Conservation (phyloP, 2,329 filamentous ascomycete genomes). For the Balansia obtecta region DNA sequence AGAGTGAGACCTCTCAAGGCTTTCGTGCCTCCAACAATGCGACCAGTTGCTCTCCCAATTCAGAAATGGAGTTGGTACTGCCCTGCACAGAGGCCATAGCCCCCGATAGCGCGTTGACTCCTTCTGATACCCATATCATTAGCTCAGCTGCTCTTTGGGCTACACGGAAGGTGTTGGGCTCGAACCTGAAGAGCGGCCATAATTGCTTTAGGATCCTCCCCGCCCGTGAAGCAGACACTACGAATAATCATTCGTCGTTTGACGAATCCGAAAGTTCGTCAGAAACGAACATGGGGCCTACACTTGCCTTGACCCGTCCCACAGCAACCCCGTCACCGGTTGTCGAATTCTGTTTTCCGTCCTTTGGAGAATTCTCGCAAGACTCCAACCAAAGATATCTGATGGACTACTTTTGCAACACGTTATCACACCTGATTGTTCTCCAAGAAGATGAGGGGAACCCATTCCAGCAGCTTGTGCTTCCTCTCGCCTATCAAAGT, state of each 20-base stretch:
- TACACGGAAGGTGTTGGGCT: neutral
- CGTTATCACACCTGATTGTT: conserved; percentile 52
- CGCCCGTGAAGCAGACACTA: neutral
- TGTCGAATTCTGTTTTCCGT: conserved; percentile 38
- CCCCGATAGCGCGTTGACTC: conserved; percentile 5
- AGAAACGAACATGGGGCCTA: conserved; percentile 11
- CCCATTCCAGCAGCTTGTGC: conserved; percentile 48
- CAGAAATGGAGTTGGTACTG: neutral
- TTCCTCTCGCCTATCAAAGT: conserved; percentile 45
- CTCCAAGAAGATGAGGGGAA: conserved; percentile 51
- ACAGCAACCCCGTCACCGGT: conserved; percentile 16
- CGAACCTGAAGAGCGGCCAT: neutral
- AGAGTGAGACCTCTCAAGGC: conserved; percentile 13
- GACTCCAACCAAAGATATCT: conserved; percentile 41
- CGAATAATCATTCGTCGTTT: neutral
- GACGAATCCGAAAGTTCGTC: neutral
- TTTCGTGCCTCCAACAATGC: neutral
- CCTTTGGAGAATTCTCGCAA: conserved; percentile 44
- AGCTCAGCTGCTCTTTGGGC: conserved; percentile 11
- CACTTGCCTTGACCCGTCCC: conserved; percentile 16
- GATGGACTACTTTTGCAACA: conserved; percentile 51
- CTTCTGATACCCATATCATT: conserved; percentile 6
- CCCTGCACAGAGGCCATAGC: neutral
- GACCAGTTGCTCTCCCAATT: neutral
- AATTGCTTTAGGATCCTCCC: conserved; percentile 10